Percentiles rank a stretch among this genome's conserved stretches.
Conservation (phyloP, 495 filamentous ascomycete genomes). For the Trichoderma virens region DNA sequence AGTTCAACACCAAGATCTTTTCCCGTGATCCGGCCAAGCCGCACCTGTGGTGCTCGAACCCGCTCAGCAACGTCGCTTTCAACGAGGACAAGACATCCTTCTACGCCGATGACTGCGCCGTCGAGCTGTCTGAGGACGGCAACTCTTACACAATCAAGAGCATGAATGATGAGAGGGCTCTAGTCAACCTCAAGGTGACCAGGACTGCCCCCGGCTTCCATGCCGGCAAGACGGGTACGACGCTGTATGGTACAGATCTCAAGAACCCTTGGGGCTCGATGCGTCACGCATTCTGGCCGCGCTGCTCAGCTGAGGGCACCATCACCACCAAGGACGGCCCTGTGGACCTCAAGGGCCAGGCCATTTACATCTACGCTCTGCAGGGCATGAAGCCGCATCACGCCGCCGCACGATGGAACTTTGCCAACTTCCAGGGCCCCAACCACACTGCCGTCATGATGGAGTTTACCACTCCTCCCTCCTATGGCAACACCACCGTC, state of each 20-base stretch:
- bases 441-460: slow-evolving; percentile 84
- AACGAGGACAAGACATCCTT: slow-evolving; percentile 75
- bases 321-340: slow-evolving; percentile 77
- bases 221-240: slow-evolving; percentile 78
- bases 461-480: slow-evolving; percentile 93
- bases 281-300: slow-evolving; percentile 88
- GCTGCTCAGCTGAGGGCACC: slow-evolving; percentile 69
- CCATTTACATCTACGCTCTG: slow-evolving; percentile 70
- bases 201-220: slow-evolving; percentile 72
- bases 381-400: slow-evolving; percentile 99
- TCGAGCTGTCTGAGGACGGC: slow-evolving; percentile 79
- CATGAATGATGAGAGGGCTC: slow-evolving; percentile 60
- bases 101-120: slow-evolving; percentile 70
- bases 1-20: slow-evolving; percentile 90
- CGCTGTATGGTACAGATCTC: slow-evolving; percentile 76
- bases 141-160: slow-evolving; percentile 79
- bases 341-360: slow-evolving; percentile 74
- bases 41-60: slow-evolving; percentile 73
- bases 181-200: slow-evolving; percentile 79
- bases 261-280: slow-evolving; percentile 84
- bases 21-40: slow-evolving; percentile 56
- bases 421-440: slow-evolving; percentile 81
- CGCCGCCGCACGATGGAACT: slow-evolving; percentile 90
- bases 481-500: slow-evolving; percentile 84
- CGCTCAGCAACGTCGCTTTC: slow-evolving; percentile 69